A percentile compares a stretch with the other conserved stretches of the same genome.
phyloP scores from a whole-genome alignment of 768 basidiomycete genomes.

The Suillus brevipes region DNA sequence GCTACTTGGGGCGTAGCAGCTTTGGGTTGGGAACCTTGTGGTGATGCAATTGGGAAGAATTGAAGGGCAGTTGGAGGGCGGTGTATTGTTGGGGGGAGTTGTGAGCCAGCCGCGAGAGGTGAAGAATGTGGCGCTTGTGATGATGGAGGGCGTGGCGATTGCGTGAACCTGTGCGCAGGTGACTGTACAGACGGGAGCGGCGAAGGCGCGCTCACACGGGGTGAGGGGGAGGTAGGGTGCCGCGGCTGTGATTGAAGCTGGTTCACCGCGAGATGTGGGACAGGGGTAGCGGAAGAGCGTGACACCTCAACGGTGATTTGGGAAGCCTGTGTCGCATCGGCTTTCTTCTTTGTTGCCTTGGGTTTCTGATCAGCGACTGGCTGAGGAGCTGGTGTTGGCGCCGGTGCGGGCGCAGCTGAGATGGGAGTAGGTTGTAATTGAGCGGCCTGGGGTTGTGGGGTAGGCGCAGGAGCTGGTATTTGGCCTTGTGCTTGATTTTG shows the following conservation, averaged over 20 bases:
- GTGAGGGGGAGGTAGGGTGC: constrained; percentile 25
- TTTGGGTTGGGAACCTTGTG: constrained; percentile 25
- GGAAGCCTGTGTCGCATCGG: constrained; percentile 20
- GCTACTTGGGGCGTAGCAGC: constrained; percentile 31
- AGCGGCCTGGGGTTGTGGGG: constrained; percentile 34
- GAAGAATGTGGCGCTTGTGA: constrained; percentile 34
- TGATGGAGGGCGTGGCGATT: constrained; percentile 35
- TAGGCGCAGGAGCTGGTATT: constrained; percentile 29
- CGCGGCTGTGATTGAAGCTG: constrained; percentile 31
- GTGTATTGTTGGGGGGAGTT: constrained; percentile 26
- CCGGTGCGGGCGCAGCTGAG: constrained; percentile 32
- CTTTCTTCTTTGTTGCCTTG: constrained; percentile 30
- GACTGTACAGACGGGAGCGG: constrained; percentile 25
- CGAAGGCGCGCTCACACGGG: constrained; percentile 30
- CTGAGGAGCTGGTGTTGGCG: constrained; percentile 33
- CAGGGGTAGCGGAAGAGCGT: constrained; percentile 32
- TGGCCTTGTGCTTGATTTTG: constrained; percentile 31
- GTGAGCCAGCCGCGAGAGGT: constrained; percentile 29
- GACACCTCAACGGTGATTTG: constrained; percentile 30
- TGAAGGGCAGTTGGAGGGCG: constrained; percentile 25
- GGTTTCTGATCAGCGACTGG: constrained; percentile 26
- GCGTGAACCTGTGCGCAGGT: constrained; percentile 36
- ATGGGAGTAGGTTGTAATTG: constrained; percentile 37
- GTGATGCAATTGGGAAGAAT: constrained; percentile 28
- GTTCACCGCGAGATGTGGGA: constrained; percentile 33